Conservation (phyloP, 805 yeast species). For the Huiozyma naganishii region DNA sequence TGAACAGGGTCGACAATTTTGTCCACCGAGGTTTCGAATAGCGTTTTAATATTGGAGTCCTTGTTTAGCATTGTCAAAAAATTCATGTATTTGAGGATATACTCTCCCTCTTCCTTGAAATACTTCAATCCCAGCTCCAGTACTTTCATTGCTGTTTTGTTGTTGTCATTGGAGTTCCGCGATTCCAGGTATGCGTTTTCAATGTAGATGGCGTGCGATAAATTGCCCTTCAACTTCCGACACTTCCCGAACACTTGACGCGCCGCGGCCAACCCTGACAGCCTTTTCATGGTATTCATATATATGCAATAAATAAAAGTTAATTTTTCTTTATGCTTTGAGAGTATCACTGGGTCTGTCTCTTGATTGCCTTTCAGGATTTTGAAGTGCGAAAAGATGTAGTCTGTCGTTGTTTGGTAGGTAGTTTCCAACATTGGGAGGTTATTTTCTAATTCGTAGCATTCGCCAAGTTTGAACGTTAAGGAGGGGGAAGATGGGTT, state of each 20-base stretch:
- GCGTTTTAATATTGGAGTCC: slow-evolving; percentile 64
- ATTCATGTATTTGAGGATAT: slow-evolving; percentile 56
- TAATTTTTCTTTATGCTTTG: slow-evolving; percentile 22
- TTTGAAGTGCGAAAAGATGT: slow-evolving; percentile 32
- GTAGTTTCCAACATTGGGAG: slow-evolving; percentile 38
- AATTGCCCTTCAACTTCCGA: slow-evolving; percentile 42
- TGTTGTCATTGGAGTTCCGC: slow-evolving; percentile 45
- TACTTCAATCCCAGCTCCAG: slow-evolving; percentile 68
- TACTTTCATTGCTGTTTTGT: slow-evolving; percentile 58
- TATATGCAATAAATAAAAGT: slow-evolving; percentile 59
- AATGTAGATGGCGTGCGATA: slow-evolving; percentile 67
- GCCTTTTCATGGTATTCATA: slow-evolving; percentile 62
- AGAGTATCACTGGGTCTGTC: background rate
- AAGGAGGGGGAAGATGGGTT: slow-evolving; percentile 65
- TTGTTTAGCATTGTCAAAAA: slow-evolving; percentile 60
- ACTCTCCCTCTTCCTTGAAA: slow-evolving; percentile 43
- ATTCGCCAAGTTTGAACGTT: slow-evolving; percentile 56
- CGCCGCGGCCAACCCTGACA: slow-evolving; percentile 59
- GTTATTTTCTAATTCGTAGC: slow-evolving; percentile 49
- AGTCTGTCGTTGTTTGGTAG: slow-evolving; percentile 42
- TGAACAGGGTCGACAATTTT: slow-evolving; percentile 28
- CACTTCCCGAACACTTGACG: slow-evolving; percentile 60
- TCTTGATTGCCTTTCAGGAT: slow-evolving; percentile 8
- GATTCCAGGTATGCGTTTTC: slow-evolving; percentile 79
- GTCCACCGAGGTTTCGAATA: slow-evolving; percentile 68